phyloP scores from a whole-genome alignment of 177 flowering plant species.

The Vitis hybrid region DNA sequence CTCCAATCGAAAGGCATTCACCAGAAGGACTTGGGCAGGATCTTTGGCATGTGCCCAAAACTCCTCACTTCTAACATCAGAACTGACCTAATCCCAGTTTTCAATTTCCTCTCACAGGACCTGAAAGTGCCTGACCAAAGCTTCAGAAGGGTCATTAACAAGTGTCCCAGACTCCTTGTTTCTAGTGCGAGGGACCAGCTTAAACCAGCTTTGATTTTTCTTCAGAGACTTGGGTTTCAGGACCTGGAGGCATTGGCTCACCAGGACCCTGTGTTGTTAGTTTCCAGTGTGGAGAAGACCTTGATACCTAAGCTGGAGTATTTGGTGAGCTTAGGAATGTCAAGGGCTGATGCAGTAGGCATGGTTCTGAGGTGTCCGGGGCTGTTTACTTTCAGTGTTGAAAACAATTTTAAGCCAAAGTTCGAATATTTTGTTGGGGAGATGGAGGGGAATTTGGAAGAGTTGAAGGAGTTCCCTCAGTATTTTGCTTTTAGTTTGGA shows the following conservation, averaged over 20 bases:
- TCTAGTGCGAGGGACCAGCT: slow-evolving; percentile 74
- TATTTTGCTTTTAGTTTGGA: slow-evolving; percentile 92
- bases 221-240: slow-evolving; percentile 71
- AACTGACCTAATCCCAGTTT: slow-evolving; percentile 64
- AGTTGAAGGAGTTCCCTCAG: slow-evolving; percentile 85
- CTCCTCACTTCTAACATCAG: slow-evolving; percentile 69
- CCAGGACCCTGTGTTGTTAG: slow-evolving; percentile 69
- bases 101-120: slow-evolving; percentile 59
- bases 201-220: slow-evolving; percentile 71
- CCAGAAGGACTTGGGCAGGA: slow-evolving; percentile 74
- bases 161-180: slow-evolving; percentile 74
- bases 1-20: slow-evolving; percentile 81
- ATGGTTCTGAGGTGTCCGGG: slow-evolving; percentile 89
- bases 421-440: slow-evolving; percentile 58
- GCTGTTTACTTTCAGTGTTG: slow-evolving; percentile 80
- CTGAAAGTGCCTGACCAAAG: slow-evolving; percentile 57
- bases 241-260: slow-evolving; percentile 67
- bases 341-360: slow-evolving; percentile 51
- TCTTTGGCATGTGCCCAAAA: slow-evolving; percentile 87
- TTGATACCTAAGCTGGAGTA: slow-evolving; percentile 75
- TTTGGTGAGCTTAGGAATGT: slow-evolving; percentile 54
- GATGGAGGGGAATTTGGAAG: slow-evolving; percentile 64
- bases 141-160: slow-evolving; percentile 70
- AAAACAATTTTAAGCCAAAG: slow-evolving; percentile 87
- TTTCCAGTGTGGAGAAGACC: slow-evolving; percentile 80